phyloP scores from a whole-genome alignment of 331 rosid genomes.

The Pyracantha coccinea region DNA sequence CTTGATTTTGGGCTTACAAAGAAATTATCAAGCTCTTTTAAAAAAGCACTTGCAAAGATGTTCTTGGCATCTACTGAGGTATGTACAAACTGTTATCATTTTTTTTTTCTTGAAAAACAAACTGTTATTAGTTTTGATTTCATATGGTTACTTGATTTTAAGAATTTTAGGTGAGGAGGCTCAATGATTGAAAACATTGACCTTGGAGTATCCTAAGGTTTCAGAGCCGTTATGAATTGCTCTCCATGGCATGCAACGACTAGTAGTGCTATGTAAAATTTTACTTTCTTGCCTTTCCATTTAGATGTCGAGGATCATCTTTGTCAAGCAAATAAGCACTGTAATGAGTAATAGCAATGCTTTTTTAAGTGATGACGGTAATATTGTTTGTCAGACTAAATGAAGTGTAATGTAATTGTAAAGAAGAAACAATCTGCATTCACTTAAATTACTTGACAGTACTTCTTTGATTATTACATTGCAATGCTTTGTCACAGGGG shows the following conservation, averaged over 20 bases:
- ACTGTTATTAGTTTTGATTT: not conserved
- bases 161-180: not conserved
- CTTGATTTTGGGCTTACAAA: slow-evolving; percentile 98
- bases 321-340: not conserved
- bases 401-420: not conserved
- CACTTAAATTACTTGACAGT: too few species aligned
- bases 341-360: not conserved
- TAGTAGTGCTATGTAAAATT: not conserved
- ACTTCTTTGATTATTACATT: slow-evolving; percentile 1
- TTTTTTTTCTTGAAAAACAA: not conserved
- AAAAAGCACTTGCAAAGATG: slow-evolving; percentile 96
- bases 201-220: not conserved
- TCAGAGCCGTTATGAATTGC: not conserved
- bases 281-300: not conserved
- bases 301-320: not conserved
- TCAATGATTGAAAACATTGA: not conserved
- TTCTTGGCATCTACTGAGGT: slow-evolving; percentile 98
- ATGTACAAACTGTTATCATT: slow-evolving; percentile 12
- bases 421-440: not conserved
- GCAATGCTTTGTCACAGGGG: slow-evolving; percentile 50
- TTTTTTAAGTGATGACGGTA: not conserved
- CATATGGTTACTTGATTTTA: not conserved
- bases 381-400: not conserved
- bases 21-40: slow-evolving; percentile 56
- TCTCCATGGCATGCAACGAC: not conserved